Evolutionary conservation across 1,139 yeast genomes (phyloP), one percentile per base, ranked within the genome.

Genomic region (Suhomyces guaymorum): DNA sequence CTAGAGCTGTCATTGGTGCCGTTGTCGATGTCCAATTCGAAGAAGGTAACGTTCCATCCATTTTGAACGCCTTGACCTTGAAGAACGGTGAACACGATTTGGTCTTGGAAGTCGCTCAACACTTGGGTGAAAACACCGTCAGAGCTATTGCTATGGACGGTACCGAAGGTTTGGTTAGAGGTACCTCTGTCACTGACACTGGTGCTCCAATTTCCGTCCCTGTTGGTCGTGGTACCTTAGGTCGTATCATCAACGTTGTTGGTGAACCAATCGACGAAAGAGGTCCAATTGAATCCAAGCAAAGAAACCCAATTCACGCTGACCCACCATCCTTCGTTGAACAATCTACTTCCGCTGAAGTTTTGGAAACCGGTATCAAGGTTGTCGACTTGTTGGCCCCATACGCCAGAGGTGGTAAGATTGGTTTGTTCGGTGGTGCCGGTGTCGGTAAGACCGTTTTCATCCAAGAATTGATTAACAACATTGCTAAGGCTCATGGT

Each of bases 381-480:
- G 98, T 92, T 72, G 98, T 92, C 76, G 98, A 92, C 70, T 81
- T 92, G 68, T 83, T 92, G 59, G 98, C 98, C 56, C 98, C 98
- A 58, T 92, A 92, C 79, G 98, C 98, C 68, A 90, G 97, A 86
- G 98, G 98, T 86, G 98, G 98, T 87, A 92, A 92, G 84, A 92
- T 92, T 87, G 98, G 98, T 82, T 83, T 92, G 67, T 92, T 92
- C 86, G 98, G 98, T 80, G 98, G 98, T 90, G 98, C 98, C 73
- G 98, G 98, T 90, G 98, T 92, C 88, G 98, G 98, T 78, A 92
- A 92, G 78, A 92, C 98, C 72, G 98, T 92, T 52, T 92, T 92
- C 76, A 92, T 92, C 75, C 98, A 92, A 81, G 98, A 92, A 78
- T 83, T 92, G 79, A 92, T 92, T 74, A 90, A 92, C 89, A 92